Evolutionary conservation across 345 rosid species (phyloP).

Genomic region (Microcos paniculata): DNA sequence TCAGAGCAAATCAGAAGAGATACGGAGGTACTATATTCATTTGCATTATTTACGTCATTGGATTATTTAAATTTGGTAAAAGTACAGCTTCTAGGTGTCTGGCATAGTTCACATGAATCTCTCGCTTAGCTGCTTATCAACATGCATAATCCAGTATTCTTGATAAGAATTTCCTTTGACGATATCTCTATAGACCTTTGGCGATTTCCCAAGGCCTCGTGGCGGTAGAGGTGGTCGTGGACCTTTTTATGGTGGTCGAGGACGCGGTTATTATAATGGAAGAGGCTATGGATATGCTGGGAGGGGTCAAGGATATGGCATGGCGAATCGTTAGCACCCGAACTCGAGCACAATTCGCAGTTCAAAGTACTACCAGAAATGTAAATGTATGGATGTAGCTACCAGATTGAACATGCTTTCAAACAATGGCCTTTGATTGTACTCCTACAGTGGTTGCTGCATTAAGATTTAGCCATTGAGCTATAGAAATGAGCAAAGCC

Average conservation of each 20-base stretch:
- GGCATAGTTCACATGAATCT: not conserved
- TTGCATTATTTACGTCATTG: not conserved
- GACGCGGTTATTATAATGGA: slow-evolving; percentile 22
- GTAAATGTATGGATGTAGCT: not conserved
- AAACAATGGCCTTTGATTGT: not conserved
- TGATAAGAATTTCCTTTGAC: not conserved
- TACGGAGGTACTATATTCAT: slow-evolving; percentile 38
- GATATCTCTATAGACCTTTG: slow-evolving; percentile 31
- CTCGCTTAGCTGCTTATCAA: not conserved
- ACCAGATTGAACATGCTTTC: not conserved
- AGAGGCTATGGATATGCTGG: slow-evolving; percentile 23
- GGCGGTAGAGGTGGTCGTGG: slow-evolving; percentile 36
- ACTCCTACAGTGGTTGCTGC: not conserved
- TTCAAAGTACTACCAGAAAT: not conserved
- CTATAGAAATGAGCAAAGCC: not conserved
- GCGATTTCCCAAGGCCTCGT: slow-evolving; percentile 26
- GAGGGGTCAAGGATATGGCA: slow-evolving; percentile 30
- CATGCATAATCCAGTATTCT: not conserved
- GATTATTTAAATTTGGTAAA: not conserved
- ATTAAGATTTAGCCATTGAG: not conserved
- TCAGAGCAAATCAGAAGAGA: slow-evolving; percentile 52
- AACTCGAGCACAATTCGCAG: not conserved
- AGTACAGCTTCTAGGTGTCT: not conserved
- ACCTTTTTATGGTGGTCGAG: slow-evolving; percentile 26
- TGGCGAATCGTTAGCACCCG: not conserved